Conservation (phyloP, 2,329 filamentous ascomycete genomes). For the Aspergillus neoniger region DNA sequence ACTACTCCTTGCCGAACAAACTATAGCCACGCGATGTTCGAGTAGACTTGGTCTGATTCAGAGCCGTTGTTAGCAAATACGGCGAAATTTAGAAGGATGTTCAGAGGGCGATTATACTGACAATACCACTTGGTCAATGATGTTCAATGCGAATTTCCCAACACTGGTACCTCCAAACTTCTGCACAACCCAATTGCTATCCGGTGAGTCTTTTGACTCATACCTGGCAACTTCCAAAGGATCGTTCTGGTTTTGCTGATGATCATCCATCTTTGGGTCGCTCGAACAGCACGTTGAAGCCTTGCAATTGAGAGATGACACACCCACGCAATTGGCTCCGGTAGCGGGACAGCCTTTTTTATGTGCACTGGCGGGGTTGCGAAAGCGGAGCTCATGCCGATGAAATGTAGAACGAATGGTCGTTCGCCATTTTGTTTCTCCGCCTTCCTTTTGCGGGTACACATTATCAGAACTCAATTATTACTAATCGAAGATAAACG, state of each 20-base stretch:
- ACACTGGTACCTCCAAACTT: conserved; percentile 96
- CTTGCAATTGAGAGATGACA: conserved; percentile 13
- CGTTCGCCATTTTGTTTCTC: conserved; percentile 20
- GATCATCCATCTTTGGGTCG: conserved; percentile 21
- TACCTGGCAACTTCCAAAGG: conserved; percentile 18
- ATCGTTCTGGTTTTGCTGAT: conserved; percentile 15
- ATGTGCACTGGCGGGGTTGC: conserved; percentile 29
- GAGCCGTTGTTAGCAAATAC: conserved; percentile 6
- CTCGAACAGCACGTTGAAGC: conserved; percentile 8
- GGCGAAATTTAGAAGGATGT: background rate
- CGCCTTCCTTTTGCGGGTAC: conserved; percentile 17
- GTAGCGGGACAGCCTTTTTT: conserved; percentile 24
- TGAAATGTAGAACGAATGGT: conserved; percentile 22
- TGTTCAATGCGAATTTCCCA: conserved; percentile 84
- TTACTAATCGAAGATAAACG: background rate
- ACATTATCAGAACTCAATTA: conserved; percentile 17
- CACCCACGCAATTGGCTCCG: conserved; percentile 19
- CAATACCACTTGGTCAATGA: conserved; percentile 71
- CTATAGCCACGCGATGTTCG: conserved; percentile 78
- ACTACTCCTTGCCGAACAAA: conserved; percentile 92
- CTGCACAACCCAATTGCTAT: conserved; percentile 75
- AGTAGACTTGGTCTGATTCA: conserved; percentile 59
- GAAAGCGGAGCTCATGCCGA: conserved; percentile 29
- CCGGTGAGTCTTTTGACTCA: conserved; percentile 18
- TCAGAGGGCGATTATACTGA: conserved; percentile 35